Evolutionary conservation across 2,329 filamentous ascomycete genomes (phyloP).

Genomic region (Colletotrichum tanaceti): DNA sequence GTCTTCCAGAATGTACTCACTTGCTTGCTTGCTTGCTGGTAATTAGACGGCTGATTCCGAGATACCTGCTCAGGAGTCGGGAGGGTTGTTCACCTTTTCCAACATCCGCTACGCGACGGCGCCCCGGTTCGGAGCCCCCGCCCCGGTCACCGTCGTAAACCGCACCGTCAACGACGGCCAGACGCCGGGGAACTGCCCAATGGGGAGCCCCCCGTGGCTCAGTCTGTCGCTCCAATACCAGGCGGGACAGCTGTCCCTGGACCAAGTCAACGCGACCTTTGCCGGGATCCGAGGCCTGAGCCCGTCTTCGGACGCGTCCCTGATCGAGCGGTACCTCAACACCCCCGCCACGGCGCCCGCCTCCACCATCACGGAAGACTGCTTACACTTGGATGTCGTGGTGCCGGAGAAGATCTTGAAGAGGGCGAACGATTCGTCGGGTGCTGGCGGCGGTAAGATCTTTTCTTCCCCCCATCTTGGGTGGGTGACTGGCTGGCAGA

Average conservation of each 20-base stretch:
- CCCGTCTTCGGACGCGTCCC: background rate
- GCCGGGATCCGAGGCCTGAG: background rate
- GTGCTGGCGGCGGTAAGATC: background rate
- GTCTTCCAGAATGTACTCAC: background rate
- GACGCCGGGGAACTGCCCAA: background rate
- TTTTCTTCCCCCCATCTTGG: accelerated
- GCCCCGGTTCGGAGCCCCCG: constrained; percentile 75
- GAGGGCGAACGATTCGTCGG: constrained; percentile 41
- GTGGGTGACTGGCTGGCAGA: too few relatives aligned
- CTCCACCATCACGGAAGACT: constrained; percentile 48
- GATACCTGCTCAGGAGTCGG: background rate
- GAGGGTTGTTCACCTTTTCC: constrained; percentile 42
- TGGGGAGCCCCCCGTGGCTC: background rate
- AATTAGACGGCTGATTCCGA: background rate
- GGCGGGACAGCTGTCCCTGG: background rate
- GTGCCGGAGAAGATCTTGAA: constrained; percentile 52
- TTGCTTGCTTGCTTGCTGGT: accelerated
- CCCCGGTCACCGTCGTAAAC: constrained; percentile 49
- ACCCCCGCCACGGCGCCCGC: background rate
- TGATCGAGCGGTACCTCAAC: background rate
- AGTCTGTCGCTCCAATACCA: background rate
- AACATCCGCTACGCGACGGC: constrained; percentile 75
- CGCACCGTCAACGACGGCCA: constrained; percentile 47
- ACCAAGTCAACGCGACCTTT: background rate
- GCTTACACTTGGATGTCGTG: constrained; percentile 55